These are phyloP conservation scores for Bipolaris cookei DNA, from an alignment of 2,329 filamentous ascomycete species.

Conservation along the genomic window DNA sequence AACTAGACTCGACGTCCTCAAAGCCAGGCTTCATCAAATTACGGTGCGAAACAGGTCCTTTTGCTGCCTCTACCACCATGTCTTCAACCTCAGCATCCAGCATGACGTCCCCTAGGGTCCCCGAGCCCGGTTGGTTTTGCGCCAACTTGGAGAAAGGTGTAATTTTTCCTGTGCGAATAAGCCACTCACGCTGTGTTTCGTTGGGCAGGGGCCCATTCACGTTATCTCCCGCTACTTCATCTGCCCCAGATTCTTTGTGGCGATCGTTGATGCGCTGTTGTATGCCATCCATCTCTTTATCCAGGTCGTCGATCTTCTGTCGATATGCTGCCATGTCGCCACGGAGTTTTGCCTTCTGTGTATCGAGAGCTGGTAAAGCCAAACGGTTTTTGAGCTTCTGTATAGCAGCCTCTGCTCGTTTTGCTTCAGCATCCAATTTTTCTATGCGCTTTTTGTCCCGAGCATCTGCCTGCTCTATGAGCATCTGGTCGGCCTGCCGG, in stretches of 20 bases:
- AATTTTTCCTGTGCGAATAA: constrained; percentile 96
- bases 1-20: constrained; percentile 37
- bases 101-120: constrained; percentile 76
- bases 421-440: constrained; percentile 58
- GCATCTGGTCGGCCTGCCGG: constrained; percentile 65
- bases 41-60: constrained; percentile 54
- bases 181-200: constrained; percentile 84
- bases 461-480: constrained; percentile 67
- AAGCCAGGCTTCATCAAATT: constrained; percentile 59
- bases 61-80: constrained; percentile 54
- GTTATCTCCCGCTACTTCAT: constrained; percentile 51
- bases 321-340: constrained; percentile 71
- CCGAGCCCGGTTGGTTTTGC: constrained; percentile 67
- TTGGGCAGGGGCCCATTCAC: constrained; percentile 71
- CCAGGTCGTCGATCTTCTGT: constrained; percentile 67
- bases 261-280: constrained; percentile 79
- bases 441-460: constrained; percentile 68
- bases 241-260: constrained; percentile 61
- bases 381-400: constrained; percentile 64
- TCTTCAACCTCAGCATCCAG: constrained; percentile 80
- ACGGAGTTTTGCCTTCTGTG: constrained; percentile 64
- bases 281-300: constrained; percentile 80
- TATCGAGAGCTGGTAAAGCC: constrained; percentile 60
- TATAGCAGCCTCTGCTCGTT: constrained; percentile 70
- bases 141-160: constrained; percentile 89